phyloP scores from a whole-genome alignment of 2,329 filamentous ascomycete genomes.

The Ophiostoma perfectum region DNA sequence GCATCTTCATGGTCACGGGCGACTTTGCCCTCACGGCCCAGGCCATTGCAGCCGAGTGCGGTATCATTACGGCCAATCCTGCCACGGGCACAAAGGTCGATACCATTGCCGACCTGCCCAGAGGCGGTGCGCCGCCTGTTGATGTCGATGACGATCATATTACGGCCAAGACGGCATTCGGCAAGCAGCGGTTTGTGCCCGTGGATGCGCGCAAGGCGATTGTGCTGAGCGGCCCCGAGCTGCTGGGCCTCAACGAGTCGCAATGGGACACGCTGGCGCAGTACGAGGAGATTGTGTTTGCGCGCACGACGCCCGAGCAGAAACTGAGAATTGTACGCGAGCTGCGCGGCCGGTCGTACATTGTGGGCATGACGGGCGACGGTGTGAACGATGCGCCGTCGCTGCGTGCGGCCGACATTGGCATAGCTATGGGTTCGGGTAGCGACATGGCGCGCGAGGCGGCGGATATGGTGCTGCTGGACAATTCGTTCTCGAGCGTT shows the following conservation, averaged over 20 bases:
- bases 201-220: conserved; percentile 43
- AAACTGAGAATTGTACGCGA: conserved; percentile 75
- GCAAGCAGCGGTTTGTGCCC: conserved; percentile 16
- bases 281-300: conserved; percentile 71
- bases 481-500: conserved; percentile 61
- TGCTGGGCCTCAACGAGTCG: conserved; percentile 58
- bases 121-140: conserved; percentile 6
- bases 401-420: conserved; percentile 72
- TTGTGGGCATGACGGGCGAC: conserved; percentile 80
- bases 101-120: conserved; percentile 42
- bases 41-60: conserved; percentile 66
- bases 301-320: conserved; percentile 70
- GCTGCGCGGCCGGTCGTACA: conserved; percentile 58
- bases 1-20: conserved; percentile 78
- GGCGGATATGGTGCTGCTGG: conserved; percentile 74
- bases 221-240: conserved; percentile 59
- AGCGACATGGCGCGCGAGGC: conserved; percentile 79
- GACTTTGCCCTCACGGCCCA: conserved; percentile 71
- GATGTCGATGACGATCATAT: conserved; percentile 28
- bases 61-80: conserved; percentile 49
- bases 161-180: conserved; percentile 20
- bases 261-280: conserved; percentile 62
- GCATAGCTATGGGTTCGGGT: conserved; percentile 74
- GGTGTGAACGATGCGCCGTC: conserved; percentile 84
- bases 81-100: conserved; percentile 49